Evolutionary conservation across 371 early-diverging fungal species (phyloP), one percentile per base, ranked within the genome.

Genomic region (Mucor mucedo): DNA sequence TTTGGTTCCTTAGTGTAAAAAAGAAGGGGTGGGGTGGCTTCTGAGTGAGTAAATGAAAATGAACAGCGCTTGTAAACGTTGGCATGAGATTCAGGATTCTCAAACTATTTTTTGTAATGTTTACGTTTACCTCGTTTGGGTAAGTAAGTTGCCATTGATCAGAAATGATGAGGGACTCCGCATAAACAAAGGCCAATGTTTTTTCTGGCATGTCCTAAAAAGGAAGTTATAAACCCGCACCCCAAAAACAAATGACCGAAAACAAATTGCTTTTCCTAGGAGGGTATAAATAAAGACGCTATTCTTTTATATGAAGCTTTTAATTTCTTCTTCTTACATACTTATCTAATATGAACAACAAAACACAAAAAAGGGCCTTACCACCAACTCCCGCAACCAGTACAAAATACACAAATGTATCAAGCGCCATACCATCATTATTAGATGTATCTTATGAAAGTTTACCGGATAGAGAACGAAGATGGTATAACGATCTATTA

Each of bases 321-420:
- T 49, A 30, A 39, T 7, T 35, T 42, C 42, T n/a, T 30, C 13
- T 27, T 55, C 42, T 9, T 30, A 53, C 2, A n/a, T 11, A 29
- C 13, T 5, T 5, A 41, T 55, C n/a, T 21, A 27, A 32, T 44
- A 57, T 59, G 60, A 59, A 29, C 28, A 59, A 29, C 28, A 50
- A 50, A 50, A 38, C 49, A 29, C 52, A 57, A 40, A 65, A 65
- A 10, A 42, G 60, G 30, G 55, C 65, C 2, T 55, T 58, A 1
- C 68, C 63, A 33, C 68, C 68, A 38, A 68, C 68, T 35, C 63
- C 68, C 28, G 10, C 58, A 11, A 62, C 62, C 4, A 67, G 55
- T 21, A 53, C 61, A 50, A 61, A 66, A 61, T 61, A 66, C 35
- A 61, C 55, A 13, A 57, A 57, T 32, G 48, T 57, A 16, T 62